Percentiles rank a stretch among this genome's conserved stretches.
Evolutionary conservation across 805 yeast species (phyloP).

Genomic region (Metschnikowia chrysomelidarum): DNA sequence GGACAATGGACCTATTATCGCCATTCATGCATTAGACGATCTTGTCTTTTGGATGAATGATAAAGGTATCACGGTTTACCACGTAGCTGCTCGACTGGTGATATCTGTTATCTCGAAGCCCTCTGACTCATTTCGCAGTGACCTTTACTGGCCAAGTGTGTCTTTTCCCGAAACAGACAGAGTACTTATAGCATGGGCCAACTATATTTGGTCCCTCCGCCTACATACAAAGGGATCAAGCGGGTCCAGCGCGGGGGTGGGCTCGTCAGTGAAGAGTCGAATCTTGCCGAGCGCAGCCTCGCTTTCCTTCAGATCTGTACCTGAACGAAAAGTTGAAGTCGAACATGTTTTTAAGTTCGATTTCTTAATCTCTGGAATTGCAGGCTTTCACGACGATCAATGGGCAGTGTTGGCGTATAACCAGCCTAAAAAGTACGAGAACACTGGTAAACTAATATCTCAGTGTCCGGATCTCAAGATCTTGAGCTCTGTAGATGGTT

Average conservation of each 20-base stretch:
- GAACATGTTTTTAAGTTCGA: conserved; percentile 49
- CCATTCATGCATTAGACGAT: conserved; percentile 60
- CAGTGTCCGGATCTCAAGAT: conserved; percentile 74
- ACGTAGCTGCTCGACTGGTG: conserved; percentile 47
- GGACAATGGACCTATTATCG: conserved; percentile 68
- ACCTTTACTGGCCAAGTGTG: conserved; percentile 79
- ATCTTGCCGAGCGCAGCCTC: conserved; percentile 54
- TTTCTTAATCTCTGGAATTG: conserved; percentile 71
- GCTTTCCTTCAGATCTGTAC: conserved; percentile 46
- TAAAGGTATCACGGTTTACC: conserved; percentile 68
- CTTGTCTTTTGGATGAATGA: conserved; percentile 83
- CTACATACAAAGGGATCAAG: conserved; percentile 21
- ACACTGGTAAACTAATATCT: conserved; percentile 22
- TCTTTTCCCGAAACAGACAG: conserved; percentile 63
- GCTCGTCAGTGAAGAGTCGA: conserved; percentile 30
- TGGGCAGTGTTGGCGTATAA: conserved; percentile 58
- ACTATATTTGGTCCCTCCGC: conserved; percentile 68
- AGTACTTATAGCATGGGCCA: conserved; percentile 79
- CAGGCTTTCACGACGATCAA: conserved; percentile 70
- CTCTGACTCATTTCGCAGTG: conserved; percentile 58
- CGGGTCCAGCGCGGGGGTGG: conserved; percentile 12
- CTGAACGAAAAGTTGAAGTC: conserved; percentile 44
- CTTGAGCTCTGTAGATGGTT: conserved; percentile 61
- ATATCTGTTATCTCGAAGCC: conserved; percentile 59
- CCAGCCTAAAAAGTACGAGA: conserved; percentile 32